Evolutionary conservation across 768 basidiomycete genomes (phyloP), one percentile per base, ranked within the genome.

Genomic region (Lactarius quietus): DNA sequence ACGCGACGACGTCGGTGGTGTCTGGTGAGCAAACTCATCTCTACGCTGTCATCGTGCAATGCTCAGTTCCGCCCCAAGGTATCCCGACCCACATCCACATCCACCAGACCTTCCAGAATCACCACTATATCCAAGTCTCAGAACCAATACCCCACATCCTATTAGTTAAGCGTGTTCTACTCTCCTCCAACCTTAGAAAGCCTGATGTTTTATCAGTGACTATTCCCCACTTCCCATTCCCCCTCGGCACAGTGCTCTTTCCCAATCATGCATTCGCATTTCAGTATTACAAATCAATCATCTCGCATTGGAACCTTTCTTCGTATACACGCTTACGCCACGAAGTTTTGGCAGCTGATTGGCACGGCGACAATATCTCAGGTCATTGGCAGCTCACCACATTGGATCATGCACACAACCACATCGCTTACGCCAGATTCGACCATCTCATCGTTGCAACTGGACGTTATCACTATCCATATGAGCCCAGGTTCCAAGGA

Each of bases 381-480:
- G 83, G 82, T 3, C 66, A 72, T 28, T 86, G 85, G 85, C 75
- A 81, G 43, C 59, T 86, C 36, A 73, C 73, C 1, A 71, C 82
- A 6, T 66, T 66, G 1, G 69, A 71, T 39, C 31, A 28, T 9
- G 54, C 65, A 8, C 39, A 68, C 20, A 74, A 74, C 38, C 58
- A 51, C 31, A 63, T 70, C 41, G 71, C 57, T 10, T 69, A 71
- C 5, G 71, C 68, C 74, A 86, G 59, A 3, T 83, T 82, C 68
- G 81, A 86, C 66, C 85, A 86, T 70, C 75, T 87, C 68, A 74
- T 86, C 33, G 79, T 84, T 38, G 83, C 83, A 28, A 79, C 74
- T n/a, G 86, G 86, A 6, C 82, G 83, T 64, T 81, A 85, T 63
- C 84, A 84, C 66, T 75, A 80, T 62, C 84, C 86, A 3, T 75